These are phyloP conservation scores for Leavenworthia alabamica DNA, from an alignment of 345 rosid species.

Conservation along the genomic window DNA sequence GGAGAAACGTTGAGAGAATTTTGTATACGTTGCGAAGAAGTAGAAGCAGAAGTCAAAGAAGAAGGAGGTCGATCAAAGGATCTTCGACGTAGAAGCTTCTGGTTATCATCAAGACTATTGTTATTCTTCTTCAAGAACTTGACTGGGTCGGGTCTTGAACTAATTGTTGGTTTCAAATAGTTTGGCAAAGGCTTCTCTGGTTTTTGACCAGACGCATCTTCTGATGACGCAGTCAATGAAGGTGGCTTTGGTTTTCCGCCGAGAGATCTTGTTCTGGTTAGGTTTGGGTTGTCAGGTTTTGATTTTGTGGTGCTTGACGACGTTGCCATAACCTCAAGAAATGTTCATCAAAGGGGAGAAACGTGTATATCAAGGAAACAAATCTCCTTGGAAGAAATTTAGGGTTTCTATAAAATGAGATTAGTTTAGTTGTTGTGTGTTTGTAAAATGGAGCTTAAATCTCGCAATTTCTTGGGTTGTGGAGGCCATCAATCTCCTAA, in stretches of 20 bases:
- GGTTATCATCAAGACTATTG: conserved; percentile 29
- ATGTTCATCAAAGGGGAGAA: no score
- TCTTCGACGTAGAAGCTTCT: conserved; percentile 52
- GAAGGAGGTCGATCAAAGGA: conserved; percentile 73
- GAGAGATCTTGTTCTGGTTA: conserved; percentile 22
- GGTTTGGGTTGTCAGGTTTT: conserved; percentile 33
- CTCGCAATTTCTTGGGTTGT: conserved; percentile 14
- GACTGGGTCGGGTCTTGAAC: conserved; percentile 40
- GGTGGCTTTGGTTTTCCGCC: conserved; percentile 22
- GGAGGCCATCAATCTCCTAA: conserved; percentile 31
- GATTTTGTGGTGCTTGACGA: conserved; percentile 26
- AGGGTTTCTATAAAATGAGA: conserved; percentile 29
- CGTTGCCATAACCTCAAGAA: conserved; percentile 34
- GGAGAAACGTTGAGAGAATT: conserved; percentile 40
- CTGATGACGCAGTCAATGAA: conserved; percentile 13
- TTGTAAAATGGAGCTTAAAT: conserved; percentile 32
- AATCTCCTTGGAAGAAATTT: background rate
- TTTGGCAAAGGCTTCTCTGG: conserved; percentile 40
- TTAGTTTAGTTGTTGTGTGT: conserved; percentile 8
- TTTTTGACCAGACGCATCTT: conserved; percentile 26
- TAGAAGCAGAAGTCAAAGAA: conserved; percentile 37
- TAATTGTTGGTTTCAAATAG: conserved; percentile 59
- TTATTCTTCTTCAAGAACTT: conserved; percentile 35
- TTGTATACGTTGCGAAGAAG: conserved; percentile 28
- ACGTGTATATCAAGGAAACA: conserved; percentile 28